Evolutionary conservation across 768 basidiomycete species (phyloP), one percentile per base, ranked within the genome.

Genomic region (Lentinula boryana): DNA sequence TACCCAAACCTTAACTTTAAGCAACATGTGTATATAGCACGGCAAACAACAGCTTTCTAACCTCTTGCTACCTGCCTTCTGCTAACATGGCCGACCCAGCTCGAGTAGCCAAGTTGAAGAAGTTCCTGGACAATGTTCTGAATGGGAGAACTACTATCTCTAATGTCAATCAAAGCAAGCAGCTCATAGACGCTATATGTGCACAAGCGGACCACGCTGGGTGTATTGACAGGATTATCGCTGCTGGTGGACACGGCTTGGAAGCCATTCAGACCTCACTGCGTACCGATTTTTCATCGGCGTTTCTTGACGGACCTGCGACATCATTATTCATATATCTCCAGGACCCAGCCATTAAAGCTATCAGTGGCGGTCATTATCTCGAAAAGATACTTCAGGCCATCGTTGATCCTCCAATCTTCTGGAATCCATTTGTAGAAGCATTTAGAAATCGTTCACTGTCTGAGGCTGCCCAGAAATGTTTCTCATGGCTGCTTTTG

Each of bases 331-430:
- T 82, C 3, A 33, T 58, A 0, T 82, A 75, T 58, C 66, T 85
- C 21, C 71, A 74, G 41, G 51, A 68, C 0, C 75, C 76, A 0
- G 72, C 67, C 27, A 68, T 84, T 1, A 67, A 67, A n/a, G 66
- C 59, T 43, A 68, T 81, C 51, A 75, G 73, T 7, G 70, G 75
- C 1, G 86, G 85, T 0, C 63, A 71, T 15, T 71, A 77, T 36
- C 67, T 86, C 1, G 64, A 73, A 10, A 64, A 69, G 15, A 65
- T 84, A 21, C 56, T 86, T 44, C 46, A 68, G 44, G 63, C 64
- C 1, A 76, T 85, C 23, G 75, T 79, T 12, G 74, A 84, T 0
- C 84, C 82, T 0, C 77, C 82, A 0, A 72, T 83, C 33, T 84
- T 84, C 64, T 85, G 81, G 82, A 64, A 58, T 48, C 65, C 68